Percentiles rank a stretch among this genome's conserved stretches.
Conservation (phyloP, 208 protist species). For the Naegleria gruberi region DNA sequence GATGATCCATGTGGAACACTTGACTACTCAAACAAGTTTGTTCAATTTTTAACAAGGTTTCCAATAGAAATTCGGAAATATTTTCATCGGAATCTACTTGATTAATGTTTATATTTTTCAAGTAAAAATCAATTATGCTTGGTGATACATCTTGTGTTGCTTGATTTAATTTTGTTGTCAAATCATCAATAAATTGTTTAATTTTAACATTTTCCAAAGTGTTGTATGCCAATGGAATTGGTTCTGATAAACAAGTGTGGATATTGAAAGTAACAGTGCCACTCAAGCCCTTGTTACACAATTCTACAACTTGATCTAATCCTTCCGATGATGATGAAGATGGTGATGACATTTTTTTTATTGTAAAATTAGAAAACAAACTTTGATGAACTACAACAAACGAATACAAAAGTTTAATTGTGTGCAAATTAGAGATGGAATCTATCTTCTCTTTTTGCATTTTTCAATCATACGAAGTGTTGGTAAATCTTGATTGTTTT, state of each 20-base stretch:
- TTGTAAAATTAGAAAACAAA: too few species aligned
- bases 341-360: too few species aligned
- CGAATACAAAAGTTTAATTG: too few species aligned
- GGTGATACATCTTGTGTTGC: background rate
- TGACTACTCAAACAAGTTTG: background rate
- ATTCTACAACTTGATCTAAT: background rate
- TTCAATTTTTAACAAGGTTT: slow-evolving; percentile 2
- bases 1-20: background rate
- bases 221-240: background rate
- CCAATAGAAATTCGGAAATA: background rate
- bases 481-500: background rate
- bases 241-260: background rate
- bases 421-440: too few species aligned
- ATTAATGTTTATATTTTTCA: background rate
- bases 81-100: background rate
- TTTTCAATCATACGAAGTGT: background rate
- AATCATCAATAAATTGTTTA: background rate
- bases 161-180: background rate
- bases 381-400: too few species aligned
- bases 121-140: background rate
- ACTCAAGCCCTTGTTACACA: background rate
- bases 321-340: background rate
- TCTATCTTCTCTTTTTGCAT: background rate
- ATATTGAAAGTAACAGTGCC: background rate
- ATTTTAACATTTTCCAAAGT: background rate